These are phyloP conservation scores for Sporisorium sorghi DNA, from an alignment of 1,284 basidiomycete species.

Conservation along the genomic window DNA sequence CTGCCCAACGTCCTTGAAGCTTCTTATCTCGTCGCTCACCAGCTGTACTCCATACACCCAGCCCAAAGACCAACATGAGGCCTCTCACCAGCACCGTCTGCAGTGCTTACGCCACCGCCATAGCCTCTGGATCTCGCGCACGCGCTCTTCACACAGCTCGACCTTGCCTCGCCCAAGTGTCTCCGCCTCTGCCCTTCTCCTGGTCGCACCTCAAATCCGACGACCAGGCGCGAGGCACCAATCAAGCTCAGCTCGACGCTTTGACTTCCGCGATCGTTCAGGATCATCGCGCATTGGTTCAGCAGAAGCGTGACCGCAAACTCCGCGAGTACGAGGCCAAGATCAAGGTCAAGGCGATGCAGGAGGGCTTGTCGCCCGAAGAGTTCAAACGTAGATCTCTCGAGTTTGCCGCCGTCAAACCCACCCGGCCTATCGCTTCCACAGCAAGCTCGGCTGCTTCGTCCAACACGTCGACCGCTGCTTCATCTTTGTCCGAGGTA, in stretches of 20 bases:
- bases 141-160: constrained; percentile 17
- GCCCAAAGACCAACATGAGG: constrained; percentile 16
- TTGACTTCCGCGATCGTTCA: constrained; percentile 2
- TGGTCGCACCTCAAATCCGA: constrained; percentile 40
- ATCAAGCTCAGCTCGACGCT: background rate
- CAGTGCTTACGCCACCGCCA: background rate
- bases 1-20: background rate
- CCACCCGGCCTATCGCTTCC: background rate
- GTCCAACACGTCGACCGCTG: background rate
- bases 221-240: constrained; percentile 16
- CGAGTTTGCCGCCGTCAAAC: constrained; percentile 22
- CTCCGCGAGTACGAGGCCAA: constrained; percentile 61
- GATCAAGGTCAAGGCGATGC: constrained; percentile 61
- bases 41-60: background rate
- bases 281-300: constrained; percentile 26
- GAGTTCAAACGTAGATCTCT: constrained; percentile 44
- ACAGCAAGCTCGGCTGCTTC: background rate
- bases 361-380: constrained; percentile 52
- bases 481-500: constrained; percentile 23
- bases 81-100: constrained; percentile 10
- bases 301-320: constrained; percentile 55
- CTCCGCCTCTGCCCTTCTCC: constrained; percentile 35
- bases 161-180: constrained; percentile 32
- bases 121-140: constrained; percentile 18
- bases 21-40: background rate